Conservation (phyloP, 495 filamentous ascomycete genomes). For the Daldinia childiae region DNA sequence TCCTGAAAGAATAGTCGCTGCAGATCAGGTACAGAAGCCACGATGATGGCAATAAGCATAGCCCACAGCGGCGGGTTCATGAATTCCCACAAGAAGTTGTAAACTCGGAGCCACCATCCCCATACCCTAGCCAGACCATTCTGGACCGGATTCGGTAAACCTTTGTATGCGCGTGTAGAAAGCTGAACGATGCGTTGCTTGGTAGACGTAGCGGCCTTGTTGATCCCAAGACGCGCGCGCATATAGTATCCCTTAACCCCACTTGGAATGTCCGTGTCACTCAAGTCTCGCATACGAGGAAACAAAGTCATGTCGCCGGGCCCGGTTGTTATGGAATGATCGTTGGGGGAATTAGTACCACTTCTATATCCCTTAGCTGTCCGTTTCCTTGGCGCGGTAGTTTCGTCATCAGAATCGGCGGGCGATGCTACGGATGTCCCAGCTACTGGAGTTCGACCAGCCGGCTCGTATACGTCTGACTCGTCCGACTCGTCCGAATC, state of each 20-base stretch:
- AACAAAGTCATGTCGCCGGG: conserved; percentile 55
- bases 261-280: conserved; percentile 46
- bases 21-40: conserved; percentile 87
- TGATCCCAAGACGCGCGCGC: conserved; percentile 35
- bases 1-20: conserved; percentile 88
- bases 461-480: conserved; percentile 55
- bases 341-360: conserved; percentile 12
- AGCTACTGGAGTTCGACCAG: conserved; percentile 57
- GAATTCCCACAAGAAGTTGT: conserved; percentile 80
- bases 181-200: conserved; percentile 45
- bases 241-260: conserved; percentile 48
- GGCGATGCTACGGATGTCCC: conserved; percentile 53
- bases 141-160: conserved; percentile 69
- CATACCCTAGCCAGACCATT: conserved; percentile 57
- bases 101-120: conserved; percentile 60
- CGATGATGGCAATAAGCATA: conserved; percentile 87
- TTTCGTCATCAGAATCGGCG: conserved; percentile 56
- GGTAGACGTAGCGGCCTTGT: conserved; percentile 47
- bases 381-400: conserved; percentile 42
- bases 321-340: conserved; percentile 20
- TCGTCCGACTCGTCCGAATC: conserved; percentile 46
- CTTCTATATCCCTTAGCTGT: conserved; percentile 24
- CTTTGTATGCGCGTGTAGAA: conserved; percentile 39
- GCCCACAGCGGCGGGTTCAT: conserved; percentile 99
- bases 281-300: conserved; percentile 51